These are phyloP conservation scores for Ganoderma leucocontextum DNA, from an alignment of 1,284 basidiomycete genomes.

Conservation along the genomic window DNA sequence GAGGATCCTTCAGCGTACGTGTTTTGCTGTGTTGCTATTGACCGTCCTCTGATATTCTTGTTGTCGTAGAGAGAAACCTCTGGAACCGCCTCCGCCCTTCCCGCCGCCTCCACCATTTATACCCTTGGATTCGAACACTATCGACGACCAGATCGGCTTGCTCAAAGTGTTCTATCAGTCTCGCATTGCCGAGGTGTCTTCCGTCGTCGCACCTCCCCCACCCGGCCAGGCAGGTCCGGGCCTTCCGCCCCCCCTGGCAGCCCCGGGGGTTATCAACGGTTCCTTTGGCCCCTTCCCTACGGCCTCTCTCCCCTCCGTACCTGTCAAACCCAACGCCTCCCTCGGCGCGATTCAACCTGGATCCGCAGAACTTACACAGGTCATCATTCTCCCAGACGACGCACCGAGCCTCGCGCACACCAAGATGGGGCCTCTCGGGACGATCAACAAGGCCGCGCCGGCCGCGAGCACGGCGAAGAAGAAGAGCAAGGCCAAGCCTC, in stretches of 20 bases:
- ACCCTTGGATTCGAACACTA: slow-evolving; percentile 67
- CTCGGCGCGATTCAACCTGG: neutral
- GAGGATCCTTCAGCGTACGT: slow-evolving; percentile 60
- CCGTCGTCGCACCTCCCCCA: slow-evolving; percentile 27
- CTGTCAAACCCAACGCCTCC: slow-evolving; percentile 1
- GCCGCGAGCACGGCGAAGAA: slow-evolving; percentile 46
- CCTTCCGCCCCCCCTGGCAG: neutral
- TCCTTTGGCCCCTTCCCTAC: neutral
- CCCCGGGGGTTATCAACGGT: neutral
- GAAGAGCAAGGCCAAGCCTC: slow-evolving; percentile 46
- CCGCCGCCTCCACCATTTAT: slow-evolving; percentile 86
- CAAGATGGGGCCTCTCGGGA: slow-evolving; percentile 81
- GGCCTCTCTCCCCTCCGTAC: slow-evolving; percentile 14
- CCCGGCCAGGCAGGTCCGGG: neutral
- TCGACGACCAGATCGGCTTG: slow-evolving; percentile 86
- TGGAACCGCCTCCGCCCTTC: slow-evolving; percentile 87
- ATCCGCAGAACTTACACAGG: slow-evolving; percentile 34
- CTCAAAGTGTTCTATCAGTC: slow-evolving; percentile 80
- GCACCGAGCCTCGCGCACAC: slow-evolving; percentile 59
- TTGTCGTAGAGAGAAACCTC: slow-evolving; percentile 59
- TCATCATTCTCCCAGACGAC: slow-evolving; percentile 67
- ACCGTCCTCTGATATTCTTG: slow-evolving; percentile 18
- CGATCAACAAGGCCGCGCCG: slow-evolving; percentile 56
- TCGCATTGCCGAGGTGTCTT: slow-evolving; percentile 58
- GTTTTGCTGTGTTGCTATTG: slow-evolving; percentile 3